phyloP scores from a whole-genome alignment of 1,139 yeast species.

The Geotrichum aggregatum region DNA sequence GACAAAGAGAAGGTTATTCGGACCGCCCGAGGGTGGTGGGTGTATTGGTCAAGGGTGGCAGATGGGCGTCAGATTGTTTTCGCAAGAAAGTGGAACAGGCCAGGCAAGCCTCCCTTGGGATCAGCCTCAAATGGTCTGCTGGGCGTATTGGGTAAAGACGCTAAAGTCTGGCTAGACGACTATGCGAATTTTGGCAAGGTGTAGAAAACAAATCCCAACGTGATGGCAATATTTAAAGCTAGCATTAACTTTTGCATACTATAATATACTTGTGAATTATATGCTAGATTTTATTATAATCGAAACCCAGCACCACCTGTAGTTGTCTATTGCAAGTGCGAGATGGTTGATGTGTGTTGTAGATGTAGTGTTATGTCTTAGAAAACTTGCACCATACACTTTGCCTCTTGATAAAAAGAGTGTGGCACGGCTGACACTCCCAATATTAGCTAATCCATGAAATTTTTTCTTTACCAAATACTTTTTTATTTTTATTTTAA shows the following conservation, averaged over 20 bases:
- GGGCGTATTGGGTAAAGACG: conserved; percentile 33
- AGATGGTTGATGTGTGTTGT: too few species aligned
- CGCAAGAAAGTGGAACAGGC: conserved; percentile 31
- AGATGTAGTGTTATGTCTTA: too few species aligned
- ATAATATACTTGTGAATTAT: too few species aligned
- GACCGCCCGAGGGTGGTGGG: conserved; percentile 35
- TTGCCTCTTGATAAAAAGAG: neutral
- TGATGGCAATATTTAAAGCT: too few species aligned
- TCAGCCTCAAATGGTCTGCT: conserved; percentile 26
- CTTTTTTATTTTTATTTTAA: neutral
- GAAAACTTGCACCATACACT: neutral
- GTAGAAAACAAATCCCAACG: too few species aligned
- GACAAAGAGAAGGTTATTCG: conserved; percentile 33
- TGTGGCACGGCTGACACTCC: neutral
- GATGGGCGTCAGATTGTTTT: conserved; percentile 30
- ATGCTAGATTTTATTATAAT: too few species aligned
- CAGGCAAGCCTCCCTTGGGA: conserved; percentile 25
- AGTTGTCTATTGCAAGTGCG: too few species aligned
- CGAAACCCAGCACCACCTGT: too few species aligned
- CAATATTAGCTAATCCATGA: conserved; percentile 1
- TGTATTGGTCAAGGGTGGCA: conserved; percentile 32
- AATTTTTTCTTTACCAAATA: neutral
- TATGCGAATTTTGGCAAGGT: conserved; percentile 32
- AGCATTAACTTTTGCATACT: too few species aligned
- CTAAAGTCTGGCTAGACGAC: conserved; percentile 33